Base-by-base conservation (phyloP, 345 rosid species). In the Linum usitatissimum region DNA sequence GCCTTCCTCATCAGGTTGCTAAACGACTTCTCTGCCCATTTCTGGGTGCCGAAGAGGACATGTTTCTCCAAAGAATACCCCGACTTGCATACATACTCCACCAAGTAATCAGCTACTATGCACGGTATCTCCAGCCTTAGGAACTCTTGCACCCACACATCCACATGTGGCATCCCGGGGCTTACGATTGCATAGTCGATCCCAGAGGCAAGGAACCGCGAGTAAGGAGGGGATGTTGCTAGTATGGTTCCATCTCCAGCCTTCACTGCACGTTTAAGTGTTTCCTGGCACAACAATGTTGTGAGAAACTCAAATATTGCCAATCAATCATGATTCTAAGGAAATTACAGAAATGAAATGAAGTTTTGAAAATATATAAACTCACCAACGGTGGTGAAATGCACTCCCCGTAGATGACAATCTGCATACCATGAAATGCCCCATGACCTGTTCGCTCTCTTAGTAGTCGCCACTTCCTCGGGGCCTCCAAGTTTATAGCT, bases 171-270 rank as follows among this genome's bases (percentile, higher is more conserved):
- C 77, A 81, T 84, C 23, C 92, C 93, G 1, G 96, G 86, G 70
- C 95, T 84, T 61, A 90, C 70, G 45, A 94, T 54, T 0, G 95
- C 99, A n/a, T 79, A 94, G 79, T 90, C 91, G 3, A 86, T 83
- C 58, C 83, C 84, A 53, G 83, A 71, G 42, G 79, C 73, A 34
- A 94, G 81, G 76, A 83, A 83, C 18, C 91, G 87, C 5, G 78
- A 78, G 70, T 94, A 94, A 55, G 99, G 99, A n/a, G 99, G 96
- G 65, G 92, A 87, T 15, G 97, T 90, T 66, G 99, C 97, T 69
- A 94, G 68, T 68, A 94, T 79, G 0, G 80, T 78, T 70, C 99
- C 99, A 63, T 81, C 96, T 56, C 96, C 99, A 20, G 99, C 91
- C 80, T 94, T 88, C 79, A 90, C 85, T 3, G 70, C 95, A 15